Conservation (phyloP, 495 filamentous ascomycete genomes). For the Daldinia loculata region DNA sequence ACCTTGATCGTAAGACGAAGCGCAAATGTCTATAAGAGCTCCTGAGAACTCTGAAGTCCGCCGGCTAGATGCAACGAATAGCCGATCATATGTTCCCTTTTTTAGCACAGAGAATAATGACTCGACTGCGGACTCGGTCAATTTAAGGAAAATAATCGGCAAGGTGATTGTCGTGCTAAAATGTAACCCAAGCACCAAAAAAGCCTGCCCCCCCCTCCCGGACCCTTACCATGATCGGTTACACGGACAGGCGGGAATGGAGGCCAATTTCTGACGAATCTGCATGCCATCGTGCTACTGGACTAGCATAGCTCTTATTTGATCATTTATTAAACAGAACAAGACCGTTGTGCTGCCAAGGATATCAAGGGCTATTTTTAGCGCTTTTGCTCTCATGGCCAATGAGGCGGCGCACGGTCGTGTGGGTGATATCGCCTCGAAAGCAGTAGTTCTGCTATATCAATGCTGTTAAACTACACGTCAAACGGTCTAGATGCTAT, state of each 20-base stretch:
- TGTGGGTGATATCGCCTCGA: not conserved
- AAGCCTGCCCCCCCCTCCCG: constrained; percentile 6
- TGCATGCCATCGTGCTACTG: constrained; percentile 32
- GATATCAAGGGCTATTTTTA: constrained; percentile 34
- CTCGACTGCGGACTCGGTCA: constrained; percentile 23
- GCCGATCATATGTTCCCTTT: constrained; percentile 7
- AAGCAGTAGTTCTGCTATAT: constrained; percentile 17
- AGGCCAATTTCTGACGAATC: constrained; percentile 38
- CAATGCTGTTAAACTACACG: constrained; percentile 19
- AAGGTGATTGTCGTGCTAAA: constrained; percentile 35
- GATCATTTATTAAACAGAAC: constrained; percentile 5
- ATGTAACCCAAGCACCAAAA: constrained; percentile 34
- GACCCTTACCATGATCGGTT: constrained; percentile 19
- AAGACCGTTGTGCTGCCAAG: constrained; percentile 24
- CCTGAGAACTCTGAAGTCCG: not conserved
- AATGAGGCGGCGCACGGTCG: constrained; percentile 4
- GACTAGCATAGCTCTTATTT: constrained; percentile 8
- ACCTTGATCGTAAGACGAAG: not conserved
- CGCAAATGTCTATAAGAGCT: constrained; percentile 1
- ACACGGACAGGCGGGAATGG: constrained; percentile 36
- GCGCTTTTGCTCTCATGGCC: constrained; percentile 14
- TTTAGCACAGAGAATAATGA: constrained; percentile 17
- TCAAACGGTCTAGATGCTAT: constrained; percentile 21
- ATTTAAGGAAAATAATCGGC: constrained; percentile 37
- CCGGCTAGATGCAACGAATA: constrained; percentile 11